Evolutionary conservation across 345 rosid genomes (phyloP).

Genomic region (Hypericum androsaemum): DNA sequence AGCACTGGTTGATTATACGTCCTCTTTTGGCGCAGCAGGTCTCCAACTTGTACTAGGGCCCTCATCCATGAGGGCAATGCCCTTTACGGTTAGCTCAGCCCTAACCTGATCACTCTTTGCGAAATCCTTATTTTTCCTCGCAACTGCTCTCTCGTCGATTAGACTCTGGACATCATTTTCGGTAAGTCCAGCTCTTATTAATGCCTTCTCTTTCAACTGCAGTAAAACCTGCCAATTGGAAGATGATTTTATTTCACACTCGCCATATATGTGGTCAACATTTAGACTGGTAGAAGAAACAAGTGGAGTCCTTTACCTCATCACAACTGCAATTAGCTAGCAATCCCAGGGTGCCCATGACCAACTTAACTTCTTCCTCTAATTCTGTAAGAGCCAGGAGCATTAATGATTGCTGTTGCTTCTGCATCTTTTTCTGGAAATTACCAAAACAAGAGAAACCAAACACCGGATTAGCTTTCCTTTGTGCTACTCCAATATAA

Average conservation of each 20-base stretch:
- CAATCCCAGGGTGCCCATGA: conserved; percentile 57
- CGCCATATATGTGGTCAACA: background rate
- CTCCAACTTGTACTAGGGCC: conserved; percentile 75
- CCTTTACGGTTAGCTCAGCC: conserved; percentile 44
- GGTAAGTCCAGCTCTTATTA: conserved; percentile 46
- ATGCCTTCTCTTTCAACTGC: conserved; percentile 56
- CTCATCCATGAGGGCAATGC: conserved; percentile 78
- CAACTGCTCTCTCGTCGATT: conserved; percentile 52
- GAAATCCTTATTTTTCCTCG: conserved; percentile 62
- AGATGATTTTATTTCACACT: background rate
- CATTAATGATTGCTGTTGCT: conserved; percentile 42
- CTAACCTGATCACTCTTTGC: conserved; percentile 60
- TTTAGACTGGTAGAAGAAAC: background rate
- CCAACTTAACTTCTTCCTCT: conserved; percentile 46
- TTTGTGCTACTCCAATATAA: no score
- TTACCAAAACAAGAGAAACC: background rate
- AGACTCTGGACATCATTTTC: conserved; percentile 40
- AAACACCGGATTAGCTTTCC: no score
- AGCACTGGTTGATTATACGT: background rate
- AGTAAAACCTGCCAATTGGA: conserved; percentile 32
- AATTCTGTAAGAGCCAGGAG: conserved; percentile 50
- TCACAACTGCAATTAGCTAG: conserved; percentile 35
- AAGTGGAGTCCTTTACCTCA: conserved; percentile 28
- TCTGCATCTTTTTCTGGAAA: conserved; percentile 66
- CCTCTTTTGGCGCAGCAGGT: conserved; percentile 21